Evolutionary conservation across 2,329 filamentous ascomycete species (phyloP).

Genomic region (Cordyceps javanica): DNA sequence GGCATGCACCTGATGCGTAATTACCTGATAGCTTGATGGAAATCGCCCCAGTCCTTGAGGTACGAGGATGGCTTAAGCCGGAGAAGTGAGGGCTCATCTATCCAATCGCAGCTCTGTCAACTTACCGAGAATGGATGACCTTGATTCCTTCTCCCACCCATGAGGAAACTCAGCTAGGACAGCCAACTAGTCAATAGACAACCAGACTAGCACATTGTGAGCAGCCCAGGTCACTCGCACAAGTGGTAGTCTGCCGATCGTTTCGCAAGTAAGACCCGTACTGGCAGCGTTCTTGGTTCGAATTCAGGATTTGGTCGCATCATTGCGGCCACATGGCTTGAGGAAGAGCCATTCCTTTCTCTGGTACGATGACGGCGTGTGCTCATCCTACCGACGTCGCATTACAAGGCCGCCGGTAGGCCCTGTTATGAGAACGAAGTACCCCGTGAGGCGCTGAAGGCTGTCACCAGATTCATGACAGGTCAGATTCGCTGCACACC

Average conservation of each 20-base stretch:
- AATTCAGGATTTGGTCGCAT: not conserved
- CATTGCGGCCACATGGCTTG: constrained; percentile 1
- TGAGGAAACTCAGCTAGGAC: not conserved
- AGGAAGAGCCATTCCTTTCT: not conserved
- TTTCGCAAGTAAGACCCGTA: not conserved
- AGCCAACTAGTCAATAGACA: not conserved
- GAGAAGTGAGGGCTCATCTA: not conserved
- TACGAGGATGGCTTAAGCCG: not conserved
- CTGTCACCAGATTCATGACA: not conserved
- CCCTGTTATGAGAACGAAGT: not conserved
- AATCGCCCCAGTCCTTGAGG: not conserved
- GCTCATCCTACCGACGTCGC: not conserved
- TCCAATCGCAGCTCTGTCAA: not conserved
- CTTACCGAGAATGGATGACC: not conserved
- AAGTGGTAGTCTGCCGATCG: not conserved
- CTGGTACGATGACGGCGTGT: not conserved
- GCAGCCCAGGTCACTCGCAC: not conserved
- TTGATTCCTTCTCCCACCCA: not conserved
- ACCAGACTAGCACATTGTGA: not conserved
- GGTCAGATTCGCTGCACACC: constrained; percentile 10
- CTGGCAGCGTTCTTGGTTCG: not conserved
- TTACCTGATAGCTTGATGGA: not conserved
- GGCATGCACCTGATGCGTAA: not conserved
- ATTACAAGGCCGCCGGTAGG: not conserved
- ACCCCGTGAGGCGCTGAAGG: not conserved